Evolutionary conservation across 2,329 filamentous ascomycete genomes (phyloP).

Genomic region (Coleophoma cylindrospora): DNA sequence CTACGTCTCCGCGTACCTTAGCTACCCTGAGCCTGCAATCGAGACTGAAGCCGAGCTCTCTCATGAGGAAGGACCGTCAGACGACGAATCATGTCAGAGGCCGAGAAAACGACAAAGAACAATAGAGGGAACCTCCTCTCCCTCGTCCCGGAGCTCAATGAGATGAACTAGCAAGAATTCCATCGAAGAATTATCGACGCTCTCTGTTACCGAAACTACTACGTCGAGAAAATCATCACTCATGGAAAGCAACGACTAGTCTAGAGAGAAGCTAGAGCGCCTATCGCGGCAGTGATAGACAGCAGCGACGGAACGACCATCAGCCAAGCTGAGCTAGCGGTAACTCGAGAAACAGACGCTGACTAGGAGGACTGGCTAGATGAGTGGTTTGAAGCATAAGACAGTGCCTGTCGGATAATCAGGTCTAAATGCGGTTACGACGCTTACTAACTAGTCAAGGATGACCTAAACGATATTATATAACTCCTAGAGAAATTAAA

Average conservation of each 20-base stretch:
- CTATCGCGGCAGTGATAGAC: not conserved
- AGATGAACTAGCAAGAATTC: not conserved
- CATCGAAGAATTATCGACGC: not conserved
- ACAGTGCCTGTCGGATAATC: not conserved
- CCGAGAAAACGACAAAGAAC: not conserved
- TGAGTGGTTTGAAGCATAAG: not conserved
- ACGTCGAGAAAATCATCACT: not conserved
- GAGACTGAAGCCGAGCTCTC: not conserved
- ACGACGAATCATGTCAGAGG: not conserved
- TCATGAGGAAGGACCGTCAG: not conserved
- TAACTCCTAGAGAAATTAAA: not conserved
- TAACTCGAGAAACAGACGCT: not conserved
- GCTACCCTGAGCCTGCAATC: too few species aligned
- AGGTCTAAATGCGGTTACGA: not conserved
- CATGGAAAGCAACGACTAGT: not conserved
- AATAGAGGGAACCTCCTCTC: not conserved
- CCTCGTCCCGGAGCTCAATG: not conserved
- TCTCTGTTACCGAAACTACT: not conserved
- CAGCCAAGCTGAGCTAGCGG: too few species aligned
- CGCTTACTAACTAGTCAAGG: not conserved
- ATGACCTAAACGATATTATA: not conserved
- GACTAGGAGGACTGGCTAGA: not conserved
- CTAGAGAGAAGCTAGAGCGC: too few species aligned
- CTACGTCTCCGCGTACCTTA: too few species aligned
- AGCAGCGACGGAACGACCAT: not conserved